A percentile compares a stretch with the other conserved stretches of the same genome.
Conservation (phyloP, 352 stramenopile genomes). For the Phytophthora chlamydospora region DNA sequence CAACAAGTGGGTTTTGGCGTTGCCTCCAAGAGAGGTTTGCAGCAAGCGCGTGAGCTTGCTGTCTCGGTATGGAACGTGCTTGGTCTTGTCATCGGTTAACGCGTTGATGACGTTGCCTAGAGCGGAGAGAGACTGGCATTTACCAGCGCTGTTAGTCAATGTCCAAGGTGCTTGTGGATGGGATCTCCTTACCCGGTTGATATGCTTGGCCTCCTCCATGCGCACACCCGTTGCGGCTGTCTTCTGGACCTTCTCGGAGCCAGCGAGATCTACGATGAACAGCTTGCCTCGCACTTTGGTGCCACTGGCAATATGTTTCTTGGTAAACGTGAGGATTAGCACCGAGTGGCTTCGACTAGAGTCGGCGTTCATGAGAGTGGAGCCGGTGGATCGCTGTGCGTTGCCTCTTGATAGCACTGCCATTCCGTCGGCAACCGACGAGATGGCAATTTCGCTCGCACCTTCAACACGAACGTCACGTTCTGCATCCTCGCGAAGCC, state of each 20-base stretch:
- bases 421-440: constrained; percentile 34
- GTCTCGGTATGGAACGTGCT: constrained; percentile 83
- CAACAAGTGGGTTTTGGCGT: constrained; percentile 89
- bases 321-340: constrained; percentile 59
- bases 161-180: neutral
- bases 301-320: constrained; percentile 18
- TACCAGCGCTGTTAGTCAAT: neutral
- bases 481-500: constrained; percentile 53
- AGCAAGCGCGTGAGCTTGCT: constrained; percentile 91
- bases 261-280: constrained; percentile 74
- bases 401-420: constrained; percentile 46
- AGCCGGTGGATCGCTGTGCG: constrained; percentile 44
- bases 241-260: constrained; percentile 70
- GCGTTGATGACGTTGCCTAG: constrained; percentile 78
- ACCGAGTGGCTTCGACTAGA: constrained; percentile 79
- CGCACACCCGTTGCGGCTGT: constrained; percentile 50
- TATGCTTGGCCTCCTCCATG: constrained; percentile 78
- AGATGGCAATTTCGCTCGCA: constrained; percentile 51
- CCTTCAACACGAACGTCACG: constrained; percentile 55
- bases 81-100: constrained; percentile 46
- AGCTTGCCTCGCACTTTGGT: constrained; percentile 35
- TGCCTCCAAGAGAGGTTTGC: constrained; percentile 87
- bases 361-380: constrained; percentile 61
- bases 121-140: constrained; percentile 65
- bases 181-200: constrained; percentile 53